Conservation (phyloP, 2,329 filamentous ascomycete genomes). For the Verticillium dahliae region DNA sequence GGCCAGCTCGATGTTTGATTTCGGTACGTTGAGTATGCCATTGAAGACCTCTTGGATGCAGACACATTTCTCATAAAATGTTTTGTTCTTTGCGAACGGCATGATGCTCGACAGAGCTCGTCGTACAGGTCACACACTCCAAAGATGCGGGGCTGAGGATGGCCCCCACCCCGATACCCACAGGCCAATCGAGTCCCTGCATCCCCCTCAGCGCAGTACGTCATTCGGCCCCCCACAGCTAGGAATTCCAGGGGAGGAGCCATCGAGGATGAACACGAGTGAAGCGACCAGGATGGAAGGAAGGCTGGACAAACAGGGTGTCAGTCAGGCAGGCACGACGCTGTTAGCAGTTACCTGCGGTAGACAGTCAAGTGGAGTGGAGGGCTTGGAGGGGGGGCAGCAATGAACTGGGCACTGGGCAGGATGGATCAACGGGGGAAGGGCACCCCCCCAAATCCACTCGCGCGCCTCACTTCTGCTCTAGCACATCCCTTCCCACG, state of each 20-base stretch:
- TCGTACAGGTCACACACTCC: too few species aligned
- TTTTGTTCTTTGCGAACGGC: too few species aligned
- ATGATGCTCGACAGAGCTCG: too few species aligned
- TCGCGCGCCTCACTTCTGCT: neutral
- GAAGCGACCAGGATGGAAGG: too few species aligned
- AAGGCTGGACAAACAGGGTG: neutral
- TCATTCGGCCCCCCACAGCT: neutral
- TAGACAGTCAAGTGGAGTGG: too few species aligned
- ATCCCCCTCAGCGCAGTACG: neutral
- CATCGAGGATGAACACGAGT: neutral
- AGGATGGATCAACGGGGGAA: neutral
- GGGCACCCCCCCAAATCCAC: neutral
- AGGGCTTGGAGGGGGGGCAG: neutral
- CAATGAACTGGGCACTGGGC: neutral
- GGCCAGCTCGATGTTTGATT: too few species aligned
- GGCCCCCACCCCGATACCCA: neutral
- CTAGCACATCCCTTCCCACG: neutral
- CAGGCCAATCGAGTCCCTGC: neutral
- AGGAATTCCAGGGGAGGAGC: neutral
- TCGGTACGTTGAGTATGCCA: too few species aligned
- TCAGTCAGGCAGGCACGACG: neutral
- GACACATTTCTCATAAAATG: too few species aligned
- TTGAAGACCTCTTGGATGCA: too few species aligned
- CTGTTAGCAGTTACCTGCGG: too few species aligned
- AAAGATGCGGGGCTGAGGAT: too few species aligned